Evolutionary conservation across 345 rosid species (phyloP), one percentile per base, ranked within the genome.

Genomic region (Eucalyptus virginea): DNA sequence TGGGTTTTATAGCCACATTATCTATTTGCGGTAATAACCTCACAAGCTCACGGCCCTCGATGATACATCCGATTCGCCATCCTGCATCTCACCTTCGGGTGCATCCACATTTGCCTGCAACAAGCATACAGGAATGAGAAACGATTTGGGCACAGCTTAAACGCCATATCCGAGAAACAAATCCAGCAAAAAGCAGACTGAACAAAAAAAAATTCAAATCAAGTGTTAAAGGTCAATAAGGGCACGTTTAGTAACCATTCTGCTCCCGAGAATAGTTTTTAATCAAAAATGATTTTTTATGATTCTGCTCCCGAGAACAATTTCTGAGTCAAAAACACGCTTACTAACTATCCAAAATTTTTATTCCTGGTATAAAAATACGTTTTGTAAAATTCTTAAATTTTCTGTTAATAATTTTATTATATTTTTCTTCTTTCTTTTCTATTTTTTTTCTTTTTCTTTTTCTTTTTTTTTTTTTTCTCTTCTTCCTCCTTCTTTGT

Each of bases 11-110:
- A 94, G 91, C 88, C 65, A 91, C 19, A 30, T 87, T 45, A 13
- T 50, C 52, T 50, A 65, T n/a, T 44, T 28, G 37, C 26, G 30
- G 69, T 81, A 37, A 45, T 42, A 89, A 77, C 85, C 85, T 93
- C 92, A 97, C 97, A 97, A 94, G 92, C 99, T 95, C 94, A 94
- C 89, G 56, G 96, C 98, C 93, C 96, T 95, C 4, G 93, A 89
- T 23, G 97, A 91, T 89, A 90, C 81, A 89, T 94, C 94, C 28
- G 93, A 81, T 89, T 96, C 96, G n/a, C 90, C 92, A 90, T 95
- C 97, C 93, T 93, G 96, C 91, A 91, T 58, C 62, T 92, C 96
- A 18, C 89, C 90, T 26, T 93, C 93, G 2, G 72, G 87, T 9
- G 90, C 90, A 52, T 90, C 93, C 44, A 42, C 92, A 89, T 67